These are phyloP conservation scores for Leccinum discolor DNA, from an alignment of 1,284 basidiomycete species.

Conservation along the genomic window DNA sequence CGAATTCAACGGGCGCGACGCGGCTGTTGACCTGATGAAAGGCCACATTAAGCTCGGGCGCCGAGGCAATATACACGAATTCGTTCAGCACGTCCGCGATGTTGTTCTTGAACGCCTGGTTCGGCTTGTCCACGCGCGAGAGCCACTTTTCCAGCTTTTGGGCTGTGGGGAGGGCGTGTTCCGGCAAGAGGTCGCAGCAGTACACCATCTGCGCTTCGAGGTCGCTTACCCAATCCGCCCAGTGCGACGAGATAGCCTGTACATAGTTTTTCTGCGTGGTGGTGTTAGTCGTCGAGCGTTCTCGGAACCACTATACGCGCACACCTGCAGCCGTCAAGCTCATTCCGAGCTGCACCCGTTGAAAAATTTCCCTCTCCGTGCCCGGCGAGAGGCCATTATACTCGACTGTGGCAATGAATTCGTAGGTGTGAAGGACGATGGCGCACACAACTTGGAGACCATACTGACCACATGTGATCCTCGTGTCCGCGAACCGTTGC, in stretches of 20 bases:
- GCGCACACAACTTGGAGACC: background rate
- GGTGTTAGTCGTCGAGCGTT: background rate
- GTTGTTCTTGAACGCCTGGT: constrained; percentile 44
- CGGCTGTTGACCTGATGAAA: constrained; percentile 54
- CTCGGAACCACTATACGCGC: background rate
- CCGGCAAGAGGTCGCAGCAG: constrained; percentile 55
- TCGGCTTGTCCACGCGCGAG: constrained; percentile 42
- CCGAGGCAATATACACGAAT: constrained; percentile 54
- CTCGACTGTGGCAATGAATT: constrained; percentile 45
- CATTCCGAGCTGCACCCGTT: constrained; percentile 77
- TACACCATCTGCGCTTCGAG: constrained; percentile 66
- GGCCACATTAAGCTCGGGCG: constrained; percentile 36
- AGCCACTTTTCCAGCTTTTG: constrained; percentile 63
- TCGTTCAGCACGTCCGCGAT: constrained; percentile 52
- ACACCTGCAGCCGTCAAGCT: constrained; percentile 65
- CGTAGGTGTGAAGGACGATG: background rate
- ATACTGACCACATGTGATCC: constrained; percentile 62
- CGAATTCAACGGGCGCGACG: constrained; percentile 73
- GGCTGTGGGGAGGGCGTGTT: constrained; percentile 50
- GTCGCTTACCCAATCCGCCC: constrained; percentile 55
- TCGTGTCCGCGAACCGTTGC: constrained; percentile 48
- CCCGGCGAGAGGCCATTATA: constrained; percentile 49
- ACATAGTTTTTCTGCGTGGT: constrained; percentile 54
- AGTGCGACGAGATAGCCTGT: constrained; percentile 66
- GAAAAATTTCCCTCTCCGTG: constrained; percentile 72